Conservation (phyloP, 305 asterid species). For the Galium porrigens region DNA sequence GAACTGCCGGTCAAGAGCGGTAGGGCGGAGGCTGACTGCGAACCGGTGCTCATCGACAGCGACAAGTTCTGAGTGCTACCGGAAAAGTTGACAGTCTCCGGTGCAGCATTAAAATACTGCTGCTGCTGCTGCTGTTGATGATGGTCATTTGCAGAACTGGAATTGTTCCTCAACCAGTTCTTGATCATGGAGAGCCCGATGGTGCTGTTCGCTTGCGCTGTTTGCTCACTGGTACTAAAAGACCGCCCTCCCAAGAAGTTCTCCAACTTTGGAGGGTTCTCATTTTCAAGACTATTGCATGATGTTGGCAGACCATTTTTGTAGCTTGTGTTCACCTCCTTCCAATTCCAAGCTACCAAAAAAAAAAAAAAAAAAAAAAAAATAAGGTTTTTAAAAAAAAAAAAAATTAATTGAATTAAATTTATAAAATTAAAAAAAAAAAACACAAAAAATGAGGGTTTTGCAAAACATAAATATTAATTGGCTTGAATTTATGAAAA, state of each 20-base stretch:
- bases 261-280: conserved; percentile 51
- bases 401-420: no score
- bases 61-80: conserved; percentile 29
- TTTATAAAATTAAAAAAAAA: no score
- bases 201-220: conserved; percentile 15
- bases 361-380: not conserved
- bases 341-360: conserved; percentile 45
- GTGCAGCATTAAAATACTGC: conserved; percentile 7
- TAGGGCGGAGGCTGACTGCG: conserved; percentile 26
- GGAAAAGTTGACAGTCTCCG: not conserved
- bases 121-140: not conserved
- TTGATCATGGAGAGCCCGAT: conserved; percentile 74
- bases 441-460: not conserved
- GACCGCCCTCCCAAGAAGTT: conserved; percentile 42
- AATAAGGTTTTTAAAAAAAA: not conserved
- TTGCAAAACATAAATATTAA: not conserved
- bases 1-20: conserved; percentile 18
- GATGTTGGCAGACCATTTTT: conserved; percentile 25
- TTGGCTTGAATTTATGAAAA: not conserved
- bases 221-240: conserved; percentile 16
- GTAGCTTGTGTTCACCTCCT: conserved; percentile 22
- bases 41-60: conserved; percentile 57
- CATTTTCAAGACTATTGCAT: conserved; percentile 30
- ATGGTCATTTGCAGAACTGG: conserved; percentile 16
- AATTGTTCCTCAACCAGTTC: conserved; percentile 56